Evolutionary conservation across 176 grass and related monocot species (phyloP).

Genomic region (Aegilops bicornis): DNA sequence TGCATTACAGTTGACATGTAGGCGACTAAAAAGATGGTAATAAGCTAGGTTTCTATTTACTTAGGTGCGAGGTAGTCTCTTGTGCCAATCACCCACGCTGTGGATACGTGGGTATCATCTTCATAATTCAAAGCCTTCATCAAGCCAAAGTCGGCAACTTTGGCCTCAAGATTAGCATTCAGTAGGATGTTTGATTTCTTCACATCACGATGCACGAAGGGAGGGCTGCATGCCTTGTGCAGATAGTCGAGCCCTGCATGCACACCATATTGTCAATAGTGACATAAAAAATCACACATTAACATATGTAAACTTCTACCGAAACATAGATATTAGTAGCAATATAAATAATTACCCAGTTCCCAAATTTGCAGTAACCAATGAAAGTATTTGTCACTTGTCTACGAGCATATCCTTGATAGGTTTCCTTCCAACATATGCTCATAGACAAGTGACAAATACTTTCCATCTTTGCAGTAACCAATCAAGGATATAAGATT

Average conservation of each 20-base stretch:
- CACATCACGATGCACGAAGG: conserved; percentile 54
- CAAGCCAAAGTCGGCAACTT: conserved; percentile 17
- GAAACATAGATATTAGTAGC: too few relatives aligned
- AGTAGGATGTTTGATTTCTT: conserved; percentile 58
- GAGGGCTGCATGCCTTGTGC: conserved; percentile 45
- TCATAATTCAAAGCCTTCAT: conserved; percentile 22
- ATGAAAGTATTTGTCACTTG: too few relatives aligned
- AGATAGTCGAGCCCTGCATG: conserved; percentile 52
- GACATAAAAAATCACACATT: neutral
- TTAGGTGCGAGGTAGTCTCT: conserved; percentile 54
- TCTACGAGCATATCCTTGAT: too few relatives aligned
- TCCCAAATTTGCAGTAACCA: too few relatives aligned
- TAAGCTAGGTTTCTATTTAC: too few relatives aligned
- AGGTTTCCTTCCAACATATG: too few relatives aligned
- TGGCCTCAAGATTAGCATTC: conserved; percentile 31
- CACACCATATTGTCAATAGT: neutral
- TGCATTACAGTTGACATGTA: neutral
- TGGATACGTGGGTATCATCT: conserved; percentile 33
- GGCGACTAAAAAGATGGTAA: too few relatives aligned
- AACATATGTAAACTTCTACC: too few relatives aligned
- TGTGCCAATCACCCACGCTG: conserved; percentile 18
- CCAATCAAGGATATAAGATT: too few relatives aligned
- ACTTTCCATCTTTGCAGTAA: too few relatives aligned
- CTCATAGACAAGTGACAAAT: too few relatives aligned
- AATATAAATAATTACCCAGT: too few relatives aligned